A percentile compares a stretch with the other conserved stretches of the same genome.
Evolutionary conservation across 805 yeast genomes (phyloP).

Genomic region (Yarrowia yakushimensis): DNA sequence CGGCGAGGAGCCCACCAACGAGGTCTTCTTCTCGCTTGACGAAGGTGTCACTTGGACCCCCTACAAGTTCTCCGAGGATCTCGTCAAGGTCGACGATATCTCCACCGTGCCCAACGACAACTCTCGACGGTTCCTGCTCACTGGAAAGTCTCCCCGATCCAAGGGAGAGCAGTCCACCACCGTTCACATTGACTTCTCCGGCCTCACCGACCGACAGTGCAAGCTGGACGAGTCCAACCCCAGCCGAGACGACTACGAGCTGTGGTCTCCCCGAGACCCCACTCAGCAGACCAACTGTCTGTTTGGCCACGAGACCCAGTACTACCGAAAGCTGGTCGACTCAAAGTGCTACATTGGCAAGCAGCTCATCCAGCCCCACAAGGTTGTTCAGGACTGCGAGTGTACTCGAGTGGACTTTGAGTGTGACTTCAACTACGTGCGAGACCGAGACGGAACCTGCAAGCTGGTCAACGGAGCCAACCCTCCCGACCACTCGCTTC

Average conservation of each 20-base stretch:
- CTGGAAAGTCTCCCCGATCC: slow-evolving; percentile 49
- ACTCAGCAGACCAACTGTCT: slow-evolving; percentile 48
- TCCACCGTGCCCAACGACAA: slow-evolving; percentile 88
- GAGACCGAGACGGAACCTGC: slow-evolving; percentile 78
- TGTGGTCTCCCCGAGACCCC: slow-evolving; percentile 61
- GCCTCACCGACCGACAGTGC: slow-evolving; percentile 54
- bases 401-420: slow-evolving; percentile 88
- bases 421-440: slow-evolving; percentile 82
- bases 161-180: slow-evolving; percentile 48
- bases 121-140: slow-evolving; percentile 69
- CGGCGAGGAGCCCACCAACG: slow-evolving; percentile 54
- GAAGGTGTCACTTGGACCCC: slow-evolving; percentile 76
- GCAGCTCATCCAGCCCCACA: slow-evolving; percentile 47
- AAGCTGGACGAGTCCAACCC: slow-evolving; percentile 45
- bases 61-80: slow-evolving; percentile 55
- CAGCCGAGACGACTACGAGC: slow-evolving; percentile 56
- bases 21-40: slow-evolving; percentile 64
- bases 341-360: slow-evolving; percentile 57
- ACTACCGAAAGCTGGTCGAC: slow-evolving; percentile 55
- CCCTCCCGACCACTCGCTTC: slow-evolving; percentile 60
- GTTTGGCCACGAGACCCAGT: slow-evolving; percentile 66
- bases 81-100: slow-evolving; percentile 55
- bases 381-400: slow-evolving; percentile 61
- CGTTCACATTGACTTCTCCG: slow-evolving; percentile 56
- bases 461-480: slow-evolving; percentile 69